These are phyloP conservation scores for Bolboschoenus planiculmis DNA, from an alignment of 176 grass and related monocot species.

Conservation along the genomic window DNA sequence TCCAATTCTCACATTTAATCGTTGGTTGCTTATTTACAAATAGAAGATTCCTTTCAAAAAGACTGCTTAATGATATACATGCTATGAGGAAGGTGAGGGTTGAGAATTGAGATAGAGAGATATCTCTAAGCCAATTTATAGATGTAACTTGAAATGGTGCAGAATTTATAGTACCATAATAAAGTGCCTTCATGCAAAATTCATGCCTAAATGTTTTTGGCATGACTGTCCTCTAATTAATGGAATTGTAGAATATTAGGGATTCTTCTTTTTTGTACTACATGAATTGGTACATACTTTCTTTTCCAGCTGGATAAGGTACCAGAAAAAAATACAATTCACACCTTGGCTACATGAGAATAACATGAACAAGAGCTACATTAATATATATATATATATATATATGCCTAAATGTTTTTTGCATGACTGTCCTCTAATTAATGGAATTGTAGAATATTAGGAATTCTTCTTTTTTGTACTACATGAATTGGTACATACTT, in stretches of 20 bases:
- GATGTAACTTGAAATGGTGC: not conserved
- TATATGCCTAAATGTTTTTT: not conserved
- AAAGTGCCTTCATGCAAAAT: conserved; percentile 4
- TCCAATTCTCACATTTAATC: conserved; percentile 42
- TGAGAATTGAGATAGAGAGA: not conserved
- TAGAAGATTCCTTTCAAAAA: not conserved
- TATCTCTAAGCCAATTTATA: not conserved
- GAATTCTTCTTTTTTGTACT: too few species aligned
- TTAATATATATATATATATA: too few species aligned
- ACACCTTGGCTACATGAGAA: not conserved
- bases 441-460: not conserved
- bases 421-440: not conserved
- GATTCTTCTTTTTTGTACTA: too few species aligned
- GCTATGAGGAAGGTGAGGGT: not conserved
- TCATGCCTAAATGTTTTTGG: not conserved
- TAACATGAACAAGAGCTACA: not conserved
- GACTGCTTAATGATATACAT: not conserved
- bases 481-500: not conserved
- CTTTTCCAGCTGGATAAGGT: not conserved
- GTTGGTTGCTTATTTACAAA: not conserved
- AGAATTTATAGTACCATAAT: not conserved
- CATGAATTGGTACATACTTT: not conserved
- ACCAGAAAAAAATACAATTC: not conserved
- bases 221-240: not conserved
- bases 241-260: not conserved